A percentile compares a stretch with the other conserved stretches of the same genome.
Evolutionary conservation across 2,329 filamentous ascomycete species (phyloP).

Genomic region (Pseudocercospora ulei): DNA sequence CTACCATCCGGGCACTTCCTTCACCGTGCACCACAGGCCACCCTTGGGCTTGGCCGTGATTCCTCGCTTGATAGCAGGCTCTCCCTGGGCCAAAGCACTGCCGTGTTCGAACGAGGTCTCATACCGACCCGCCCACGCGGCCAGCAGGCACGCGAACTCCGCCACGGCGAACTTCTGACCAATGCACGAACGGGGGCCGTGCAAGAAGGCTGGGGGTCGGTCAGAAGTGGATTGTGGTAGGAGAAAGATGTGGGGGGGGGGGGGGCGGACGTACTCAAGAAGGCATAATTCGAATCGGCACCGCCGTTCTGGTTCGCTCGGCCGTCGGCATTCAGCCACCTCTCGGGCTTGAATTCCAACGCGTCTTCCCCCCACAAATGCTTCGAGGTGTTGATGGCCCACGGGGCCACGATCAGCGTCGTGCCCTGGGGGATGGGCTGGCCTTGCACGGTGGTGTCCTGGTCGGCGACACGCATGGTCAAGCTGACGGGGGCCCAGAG

Average conservation of each 20-base stretch:
- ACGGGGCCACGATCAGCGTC: conserved; percentile 53
- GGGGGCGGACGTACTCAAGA: conserved; percentile 48
- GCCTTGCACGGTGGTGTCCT: conserved; percentile 56
- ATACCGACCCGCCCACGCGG: conserved; percentile 66
- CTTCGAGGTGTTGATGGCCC: conserved; percentile 60
- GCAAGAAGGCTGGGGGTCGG: conserved; percentile 53
- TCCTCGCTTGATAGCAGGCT: conserved; percentile 57
- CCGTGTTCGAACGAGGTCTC: conserved; percentile 56
- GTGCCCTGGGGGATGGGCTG: conserved; percentile 62
- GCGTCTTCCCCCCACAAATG: conserved; percentile 70
- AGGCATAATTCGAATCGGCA: conserved; percentile 64
- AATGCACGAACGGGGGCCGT: conserved; percentile 79
- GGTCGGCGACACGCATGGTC: conserved; percentile 56
- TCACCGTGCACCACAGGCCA: conserved; percentile 61
- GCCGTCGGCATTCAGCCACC: conserved; percentile 53
- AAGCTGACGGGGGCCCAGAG: conserved; percentile 61
- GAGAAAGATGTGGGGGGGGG: background rate
- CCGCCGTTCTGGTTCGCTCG: conserved; percentile 56
- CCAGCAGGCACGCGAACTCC: conserved; percentile 76
- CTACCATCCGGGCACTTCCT: conserved; percentile 57
- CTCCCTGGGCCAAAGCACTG: conserved; percentile 36
- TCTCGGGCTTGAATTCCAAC: conserved; percentile 63
- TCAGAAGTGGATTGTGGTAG: background rate
- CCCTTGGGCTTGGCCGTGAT: conserved; percentile 64
- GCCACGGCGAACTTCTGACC: conserved; percentile 69